Percentiles rank a stretch among this genome's conserved stretches.
Evolutionary conservation across 148 eudicot species (phyloP).

Genomic region (Diospyros kaki): DNA sequence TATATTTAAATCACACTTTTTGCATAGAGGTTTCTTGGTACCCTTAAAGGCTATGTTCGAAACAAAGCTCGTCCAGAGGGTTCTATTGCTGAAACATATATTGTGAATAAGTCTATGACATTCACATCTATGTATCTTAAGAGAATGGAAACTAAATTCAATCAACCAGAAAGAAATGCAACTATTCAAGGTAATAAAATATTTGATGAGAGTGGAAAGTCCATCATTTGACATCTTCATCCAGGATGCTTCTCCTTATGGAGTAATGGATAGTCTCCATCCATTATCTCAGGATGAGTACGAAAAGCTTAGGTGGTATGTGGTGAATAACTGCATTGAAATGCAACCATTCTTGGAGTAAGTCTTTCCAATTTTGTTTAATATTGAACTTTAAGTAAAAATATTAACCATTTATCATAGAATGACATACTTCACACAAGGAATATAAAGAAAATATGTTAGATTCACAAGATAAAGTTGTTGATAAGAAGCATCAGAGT

Average conservation of each 20-base stretch:
- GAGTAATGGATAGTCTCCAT: neutral
- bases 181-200: neutral
- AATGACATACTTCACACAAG: neutral
- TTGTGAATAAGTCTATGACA: conserved; percentile 5
- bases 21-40: no score
- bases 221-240: neutral
- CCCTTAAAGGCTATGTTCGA: neutral
- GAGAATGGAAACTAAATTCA: neutral
- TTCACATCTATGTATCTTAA: conserved; percentile 12
- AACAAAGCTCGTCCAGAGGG: conserved; percentile 16
- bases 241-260: neutral
- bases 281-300: neutral
- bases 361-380: neutral
- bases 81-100: conserved; percentile 11
- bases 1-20: no score
- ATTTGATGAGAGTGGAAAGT: neutral
- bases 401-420: neutral
- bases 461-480: no score
- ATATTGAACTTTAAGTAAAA: no score
- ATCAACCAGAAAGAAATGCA: neutral
- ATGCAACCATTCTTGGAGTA: neutral
- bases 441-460: neutral
- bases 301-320: neutral
- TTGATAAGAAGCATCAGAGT: neutral
- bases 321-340: conserved; percentile 19